These are phyloP conservation scores for Phaeotremella fagi DNA, from an alignment of 768 basidiomycete species.

Conservation along the genomic window DNA sequence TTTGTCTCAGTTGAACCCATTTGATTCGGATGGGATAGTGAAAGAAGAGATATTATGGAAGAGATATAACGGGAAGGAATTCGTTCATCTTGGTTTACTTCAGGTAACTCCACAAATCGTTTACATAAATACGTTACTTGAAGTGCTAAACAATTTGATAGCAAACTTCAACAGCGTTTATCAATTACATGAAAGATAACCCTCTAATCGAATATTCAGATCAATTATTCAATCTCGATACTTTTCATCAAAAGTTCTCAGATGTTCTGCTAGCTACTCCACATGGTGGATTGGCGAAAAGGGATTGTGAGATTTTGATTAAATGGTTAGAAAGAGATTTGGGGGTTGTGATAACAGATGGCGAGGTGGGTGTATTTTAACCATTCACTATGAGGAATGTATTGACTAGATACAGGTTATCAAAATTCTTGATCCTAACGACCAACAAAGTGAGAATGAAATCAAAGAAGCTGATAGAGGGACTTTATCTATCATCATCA, in stretches of 20 bases:
- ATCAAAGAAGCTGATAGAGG: conserved; percentile 78
- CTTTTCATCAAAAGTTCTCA: conserved; percentile 25
- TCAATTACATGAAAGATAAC: conserved; percentile 17
- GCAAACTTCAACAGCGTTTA: conserved; percentile 37
- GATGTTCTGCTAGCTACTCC: conserved; percentile 41
- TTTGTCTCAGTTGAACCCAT: conserved; percentile 43
- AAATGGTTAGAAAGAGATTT: conserved; percentile 76
- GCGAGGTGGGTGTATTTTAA: conserved; percentile 56
- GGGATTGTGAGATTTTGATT: conserved; percentile 66
- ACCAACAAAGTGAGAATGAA: conserved; percentile 45
- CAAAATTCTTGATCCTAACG: conserved; percentile 61
- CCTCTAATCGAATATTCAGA: conserved; percentile 34
- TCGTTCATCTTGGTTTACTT: conserved; percentile 42
- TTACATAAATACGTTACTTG: background rate
- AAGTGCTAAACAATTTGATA: conserved; percentile 3
- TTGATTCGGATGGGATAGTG: conserved; percentile 23
- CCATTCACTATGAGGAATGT: background rate
- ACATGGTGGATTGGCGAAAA: conserved; percentile 53
- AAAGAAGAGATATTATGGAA: conserved; percentile 41
- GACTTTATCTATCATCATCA: conserved; percentile 71
- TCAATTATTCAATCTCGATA: conserved; percentile 19
- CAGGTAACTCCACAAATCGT: conserved; percentile 39
- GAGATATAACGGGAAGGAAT: conserved; percentile 33
- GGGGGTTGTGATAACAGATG: conserved; percentile 59
- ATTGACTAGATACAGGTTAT: conserved; percentile 56